phyloP scores from a whole-genome alignment of 495 filamentous ascomycete species.

The Pseudomonodictys pantanalensis region DNA sequence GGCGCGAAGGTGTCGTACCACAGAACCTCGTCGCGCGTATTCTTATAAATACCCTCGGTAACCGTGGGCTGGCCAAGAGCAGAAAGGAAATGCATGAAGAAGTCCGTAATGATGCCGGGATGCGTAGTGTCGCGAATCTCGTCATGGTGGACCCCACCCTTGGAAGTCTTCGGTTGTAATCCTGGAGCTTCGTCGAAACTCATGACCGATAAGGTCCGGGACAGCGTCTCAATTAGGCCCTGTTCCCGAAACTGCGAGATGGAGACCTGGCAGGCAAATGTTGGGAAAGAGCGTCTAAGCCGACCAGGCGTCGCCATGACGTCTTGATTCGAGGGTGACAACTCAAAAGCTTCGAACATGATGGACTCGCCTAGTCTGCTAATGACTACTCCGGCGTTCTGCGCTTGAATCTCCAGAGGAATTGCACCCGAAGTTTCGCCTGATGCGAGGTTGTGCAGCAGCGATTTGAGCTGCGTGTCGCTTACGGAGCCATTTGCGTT shows the following conservation, averaged over 20 bases:
- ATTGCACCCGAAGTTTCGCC: not conserved
- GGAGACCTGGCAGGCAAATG: constrained; percentile 45
- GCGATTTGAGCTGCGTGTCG: not conserved
- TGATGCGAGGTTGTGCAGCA: not conserved
- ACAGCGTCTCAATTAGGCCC: constrained; percentile 43
- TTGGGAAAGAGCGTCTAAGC: constrained; percentile 56
- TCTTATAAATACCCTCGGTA: constrained; percentile 49
- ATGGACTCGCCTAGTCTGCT: constrained; percentile 37
- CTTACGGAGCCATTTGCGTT: not conserved
- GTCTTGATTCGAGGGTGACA: constrained; percentile 48
- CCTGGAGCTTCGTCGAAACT: constrained; percentile 42
- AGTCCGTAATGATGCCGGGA: constrained; percentile 56
- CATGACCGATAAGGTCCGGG: constrained; percentile 46
- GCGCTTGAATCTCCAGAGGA: constrained; percentile 43
- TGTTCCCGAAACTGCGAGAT: constrained; percentile 37
- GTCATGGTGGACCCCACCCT: constrained; percentile 40
- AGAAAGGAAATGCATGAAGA: constrained; percentile 50
- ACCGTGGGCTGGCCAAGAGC: constrained; percentile 42
- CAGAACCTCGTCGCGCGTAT: constrained; percentile 59
- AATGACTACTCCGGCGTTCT: constrained; percentile 61
- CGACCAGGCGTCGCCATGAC: constrained; percentile 52
- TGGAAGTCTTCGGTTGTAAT: constrained; percentile 44
- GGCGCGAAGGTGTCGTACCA: constrained; percentile 46
- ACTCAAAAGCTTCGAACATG: constrained; percentile 56
- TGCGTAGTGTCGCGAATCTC: constrained; percentile 55